Percentiles rank a stretch among this genome's conserved stretches.
Conservation (phyloP, 176 grass and related monocot species). For the Zoysia japonica region DNA sequence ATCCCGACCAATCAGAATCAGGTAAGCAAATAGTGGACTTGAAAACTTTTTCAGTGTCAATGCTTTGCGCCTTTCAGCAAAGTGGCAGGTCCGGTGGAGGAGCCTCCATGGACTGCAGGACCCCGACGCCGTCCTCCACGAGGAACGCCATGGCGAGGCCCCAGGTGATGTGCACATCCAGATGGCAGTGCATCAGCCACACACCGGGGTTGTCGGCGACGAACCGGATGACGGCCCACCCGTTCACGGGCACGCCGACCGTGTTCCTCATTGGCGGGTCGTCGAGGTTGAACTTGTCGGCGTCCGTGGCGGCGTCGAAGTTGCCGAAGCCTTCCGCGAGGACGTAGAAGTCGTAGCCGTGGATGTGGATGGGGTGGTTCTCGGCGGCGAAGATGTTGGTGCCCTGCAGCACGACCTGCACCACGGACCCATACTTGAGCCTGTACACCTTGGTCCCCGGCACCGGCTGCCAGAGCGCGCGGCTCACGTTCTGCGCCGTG, state of each 20-base stretch:
- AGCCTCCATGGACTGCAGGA: constrained; percentile 56
- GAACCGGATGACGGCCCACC: constrained; percentile 87
- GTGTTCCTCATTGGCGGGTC: constrained; percentile 92
- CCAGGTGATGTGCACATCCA: constrained; percentile 93
- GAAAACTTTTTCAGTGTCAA: neutral
- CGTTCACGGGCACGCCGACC: constrained; percentile 78
- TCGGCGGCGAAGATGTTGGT: constrained; percentile 86
- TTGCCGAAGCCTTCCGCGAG: constrained; percentile 79
- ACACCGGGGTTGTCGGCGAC: constrained; percentile 84
- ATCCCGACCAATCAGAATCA: constrained; percentile 12
- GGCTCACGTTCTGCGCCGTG: constrained; percentile 76
- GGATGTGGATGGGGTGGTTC: constrained; percentile 95
- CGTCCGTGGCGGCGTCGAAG: constrained; percentile 60
- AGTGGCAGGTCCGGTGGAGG: constrained; percentile 68
- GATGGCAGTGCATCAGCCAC: constrained; percentile 97
- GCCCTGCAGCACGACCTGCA: constrained; percentile 87
- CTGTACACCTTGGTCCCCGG: constrained; percentile 69
- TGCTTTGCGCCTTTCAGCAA: constrained; percentile 46
- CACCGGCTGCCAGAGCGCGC: constrained; percentile 72
- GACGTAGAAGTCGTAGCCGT: constrained; percentile 93
- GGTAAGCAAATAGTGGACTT: neutral
- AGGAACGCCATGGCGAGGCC: constrained; percentile 93
- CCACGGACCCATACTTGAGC: constrained; percentile 69
- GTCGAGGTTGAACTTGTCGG: constrained; percentile 67
- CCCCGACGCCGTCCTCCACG: constrained; percentile 70